Conservation (phyloP, 129 eudicot genomes). For the Silybum marianum region DNA sequence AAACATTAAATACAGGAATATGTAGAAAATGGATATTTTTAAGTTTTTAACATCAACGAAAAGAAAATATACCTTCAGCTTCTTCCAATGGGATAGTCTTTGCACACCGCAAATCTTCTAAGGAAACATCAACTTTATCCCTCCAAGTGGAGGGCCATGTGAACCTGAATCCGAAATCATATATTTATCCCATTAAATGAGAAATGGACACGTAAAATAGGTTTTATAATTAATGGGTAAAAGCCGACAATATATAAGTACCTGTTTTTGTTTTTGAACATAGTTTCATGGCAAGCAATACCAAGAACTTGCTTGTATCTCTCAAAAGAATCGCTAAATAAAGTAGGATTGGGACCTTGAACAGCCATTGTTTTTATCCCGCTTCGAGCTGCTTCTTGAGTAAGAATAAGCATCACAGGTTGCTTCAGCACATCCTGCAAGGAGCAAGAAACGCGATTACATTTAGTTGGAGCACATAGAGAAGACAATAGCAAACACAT, state of each 20-base stretch:
- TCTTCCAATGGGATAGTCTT: constrained; percentile 22
- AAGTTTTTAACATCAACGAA: neutral
- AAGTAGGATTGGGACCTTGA: constrained; percentile 18
- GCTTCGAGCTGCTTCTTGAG: constrained; percentile 52
- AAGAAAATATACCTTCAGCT: constrained; percentile 37
- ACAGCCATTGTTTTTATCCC: constrained; percentile 36
- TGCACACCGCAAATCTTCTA: constrained; percentile 30
- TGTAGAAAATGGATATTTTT: neutral
- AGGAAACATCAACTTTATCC: constrained; percentile 44
- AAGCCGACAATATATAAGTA: constrained; percentile 5
- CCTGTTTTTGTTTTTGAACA: constrained; percentile 47
- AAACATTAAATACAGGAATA: neutral
- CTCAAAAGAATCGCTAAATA: constrained; percentile 44
- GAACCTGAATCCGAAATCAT: constrained; percentile 43
- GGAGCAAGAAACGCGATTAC: neutral
- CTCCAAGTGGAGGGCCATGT: constrained; percentile 62
- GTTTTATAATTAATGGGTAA: neutral
- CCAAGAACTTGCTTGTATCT: constrained; percentile 48
- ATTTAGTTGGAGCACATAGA: neutral
- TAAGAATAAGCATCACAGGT: constrained; percentile 62
- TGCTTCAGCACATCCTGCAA: constrained; percentile 75
- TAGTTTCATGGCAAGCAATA: constrained; percentile 43
- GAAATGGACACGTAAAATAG: neutral
- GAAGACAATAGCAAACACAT: neutral
- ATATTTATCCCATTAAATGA: neutral